phyloP scores from a whole-genome alignment of 1,284 basidiomycete genomes.

The Melampsora allii-populina region DNA sequence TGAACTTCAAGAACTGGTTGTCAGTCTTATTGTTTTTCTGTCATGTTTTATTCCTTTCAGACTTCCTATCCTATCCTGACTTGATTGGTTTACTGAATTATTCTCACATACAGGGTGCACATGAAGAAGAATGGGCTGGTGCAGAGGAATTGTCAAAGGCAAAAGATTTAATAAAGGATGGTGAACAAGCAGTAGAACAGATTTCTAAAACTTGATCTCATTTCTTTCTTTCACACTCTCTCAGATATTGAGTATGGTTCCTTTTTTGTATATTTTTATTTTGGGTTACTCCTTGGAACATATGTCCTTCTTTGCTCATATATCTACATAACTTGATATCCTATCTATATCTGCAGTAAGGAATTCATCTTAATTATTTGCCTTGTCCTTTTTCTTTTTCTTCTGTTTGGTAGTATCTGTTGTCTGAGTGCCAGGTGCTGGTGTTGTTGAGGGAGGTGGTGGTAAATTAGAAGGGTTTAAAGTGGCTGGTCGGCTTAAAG shows the following conservation, averaged over 20 bases:
- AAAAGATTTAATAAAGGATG: slow-evolving; percentile 11
- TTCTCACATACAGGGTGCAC: slow-evolving; percentile 12
- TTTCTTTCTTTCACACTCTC: no score
- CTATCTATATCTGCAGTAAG: background rate
- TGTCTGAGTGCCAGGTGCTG: background rate
- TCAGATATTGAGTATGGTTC: no score
- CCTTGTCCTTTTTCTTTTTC: slow-evolving; percentile 31
- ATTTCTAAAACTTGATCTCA: no score
- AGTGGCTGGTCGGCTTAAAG: no score
- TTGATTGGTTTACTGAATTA: background rate
- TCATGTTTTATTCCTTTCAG: background rate
- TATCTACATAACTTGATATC: background rate
- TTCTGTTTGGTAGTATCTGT: background rate
- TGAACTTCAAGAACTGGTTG: slow-evolving; percentile 67
- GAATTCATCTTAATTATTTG: background rate
- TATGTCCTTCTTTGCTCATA: no score
- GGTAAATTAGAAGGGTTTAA: no score
- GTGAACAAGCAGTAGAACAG: background rate
- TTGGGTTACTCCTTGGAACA: no score
- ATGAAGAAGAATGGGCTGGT: slow-evolving; percentile 23
- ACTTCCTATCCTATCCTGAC: background rate
- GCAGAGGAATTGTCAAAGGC: slow-evolving; percentile 26
- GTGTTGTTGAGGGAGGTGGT: no score
- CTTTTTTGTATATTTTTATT: no score
- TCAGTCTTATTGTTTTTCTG: slow-evolving; percentile 54